Base-by-base conservation (phyloP, 2,329 filamentous ascomycete genomes). In the Colletotrichum filicis region DNA sequence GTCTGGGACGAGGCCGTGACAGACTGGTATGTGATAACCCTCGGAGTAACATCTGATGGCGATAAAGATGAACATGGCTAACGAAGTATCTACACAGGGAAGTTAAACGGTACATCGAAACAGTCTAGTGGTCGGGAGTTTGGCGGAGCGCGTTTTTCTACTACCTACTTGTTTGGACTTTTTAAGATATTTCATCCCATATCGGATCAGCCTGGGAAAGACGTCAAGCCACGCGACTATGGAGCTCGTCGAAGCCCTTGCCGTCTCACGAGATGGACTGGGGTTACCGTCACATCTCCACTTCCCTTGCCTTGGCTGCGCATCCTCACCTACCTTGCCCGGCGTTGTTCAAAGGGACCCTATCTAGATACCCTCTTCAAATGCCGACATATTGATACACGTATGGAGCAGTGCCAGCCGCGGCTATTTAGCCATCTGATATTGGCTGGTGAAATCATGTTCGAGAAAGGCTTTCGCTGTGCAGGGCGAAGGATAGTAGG, bases 1-100 rank as follows among this genome's bases (percentile, higher is more conserved):
- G 84, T 98, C 24, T 99, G 94, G 93, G 95, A 98, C 78, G 96
- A 98, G 82, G 95, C 95, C 2, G 96, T 98, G 6, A 98, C 97
- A 24, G 97, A 98, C 82, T 98, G 96, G 95, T 96, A 87, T 82
- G 93, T 91, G 68, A 66, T 49, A 56, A 35, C 22, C 19, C 32
- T 55, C 24, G 28, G 12, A 26, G 32, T 7, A 3, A 59, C 9
- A 26, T 9, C 6, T 26, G 46, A 2, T 30, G 30, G 35, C 19
- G 16, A 22, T 49, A 8, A n/a, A 56, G 42, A 24, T 5, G 22
- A 42, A 22, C 7, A 61, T 24, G 30, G 46, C 69, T 67, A 28
- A 42, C 35, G 5, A 35, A 63, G 11, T 3, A 22, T 32, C 19
- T 26, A 19, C 49, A n/a, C 60, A 93, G 92, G 93, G 93, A 95